phyloP scores from a whole-genome alignment of 2,329 filamentous ascomycete genomes.

The Aspergillus piperis region DNA sequence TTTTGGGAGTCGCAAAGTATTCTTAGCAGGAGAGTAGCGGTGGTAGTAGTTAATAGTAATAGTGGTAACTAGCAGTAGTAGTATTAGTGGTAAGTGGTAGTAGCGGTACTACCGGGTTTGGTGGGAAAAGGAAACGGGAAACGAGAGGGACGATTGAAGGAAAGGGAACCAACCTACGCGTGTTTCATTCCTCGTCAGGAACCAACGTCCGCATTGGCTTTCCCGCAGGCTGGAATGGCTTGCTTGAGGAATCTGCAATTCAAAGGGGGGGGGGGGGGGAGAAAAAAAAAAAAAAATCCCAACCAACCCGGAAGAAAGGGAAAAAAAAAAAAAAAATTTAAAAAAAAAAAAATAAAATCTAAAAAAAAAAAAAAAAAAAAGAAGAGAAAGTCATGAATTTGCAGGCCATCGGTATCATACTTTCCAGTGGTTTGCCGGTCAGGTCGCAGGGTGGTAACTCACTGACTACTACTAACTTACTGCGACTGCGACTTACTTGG shows the following conservation, averaged over 20 bases:
- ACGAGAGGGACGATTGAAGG: no score
- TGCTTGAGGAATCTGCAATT: slow-evolving; percentile 5
- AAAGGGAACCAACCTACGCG: no score
- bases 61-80: not conserved
- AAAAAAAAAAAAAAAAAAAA: not conserved
- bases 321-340: slow-evolving; percentile 1
- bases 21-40: slow-evolving; percentile 1
- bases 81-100: slow-evolving; percentile 2
- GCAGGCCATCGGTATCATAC: not conserved
- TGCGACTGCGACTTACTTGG: no score
- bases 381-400: not conserved
- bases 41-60: slow-evolving; percentile 6
- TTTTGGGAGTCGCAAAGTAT: not conserved
- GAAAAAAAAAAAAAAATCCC: no score
- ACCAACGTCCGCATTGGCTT: not conserved
- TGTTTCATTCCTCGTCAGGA: no score
- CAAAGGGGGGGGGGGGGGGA: not conserved
- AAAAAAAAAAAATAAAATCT: not conserved
- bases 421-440: not conserved
- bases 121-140: slow-evolving; percentile 11
- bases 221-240: not conserved
- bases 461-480: no score
- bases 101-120: not conserved
- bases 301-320: not conserved
- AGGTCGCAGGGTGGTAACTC: no score